Conservation (phyloP, 768 basidiomycete species). For the Sutorius australiensis region DNA sequence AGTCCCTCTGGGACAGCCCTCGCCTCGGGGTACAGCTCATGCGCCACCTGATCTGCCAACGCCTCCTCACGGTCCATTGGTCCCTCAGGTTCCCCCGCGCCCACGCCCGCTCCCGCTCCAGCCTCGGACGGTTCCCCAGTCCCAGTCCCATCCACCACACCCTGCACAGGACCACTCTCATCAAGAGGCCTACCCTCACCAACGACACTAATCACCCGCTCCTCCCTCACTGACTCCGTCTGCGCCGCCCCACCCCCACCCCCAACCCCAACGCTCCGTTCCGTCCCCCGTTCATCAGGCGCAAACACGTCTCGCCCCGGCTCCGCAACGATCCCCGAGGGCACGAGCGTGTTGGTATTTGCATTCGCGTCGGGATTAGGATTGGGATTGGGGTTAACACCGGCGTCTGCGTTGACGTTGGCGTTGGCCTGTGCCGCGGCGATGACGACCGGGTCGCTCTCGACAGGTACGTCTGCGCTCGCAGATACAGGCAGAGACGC, state of each 20-base stretch:
- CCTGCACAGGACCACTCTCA: not conserved
- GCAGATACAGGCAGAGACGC: no score
- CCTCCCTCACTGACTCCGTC: not conserved
- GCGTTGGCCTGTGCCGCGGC: no score
- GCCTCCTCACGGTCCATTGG: slow-evolving; percentile 48
- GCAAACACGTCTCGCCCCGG: slow-evolving; percentile 77
- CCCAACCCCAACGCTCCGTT: slow-evolving; percentile 36
- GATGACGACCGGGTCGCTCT: no score
- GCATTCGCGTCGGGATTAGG: no score
- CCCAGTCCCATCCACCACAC: not conserved
- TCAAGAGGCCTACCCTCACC: not conserved
- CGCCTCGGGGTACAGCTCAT: slow-evolving; percentile 49
- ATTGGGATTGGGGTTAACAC: no score
- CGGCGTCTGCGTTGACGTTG: slow-evolving; percentile 33
- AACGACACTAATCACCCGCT: slow-evolving; percentile 38
- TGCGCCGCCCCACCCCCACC: slow-evolving; percentile 1
- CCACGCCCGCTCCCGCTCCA: not conserved
- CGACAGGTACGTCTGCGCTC: no score
- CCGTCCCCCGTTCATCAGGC: slow-evolving; percentile 40
- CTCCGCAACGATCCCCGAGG: slow-evolving; percentile 55
- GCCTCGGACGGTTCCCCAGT: not conserved
- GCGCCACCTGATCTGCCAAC: slow-evolving; percentile 48
- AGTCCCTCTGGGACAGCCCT: slow-evolving; percentile 6
- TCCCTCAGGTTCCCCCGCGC: slow-evolving; percentile 31
- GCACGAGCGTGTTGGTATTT: slow-evolving; percentile 33